These are phyloP conservation scores for Aphanomyces stellatus DNA, from an alignment of 352 stramenopile species.

Conservation along the genomic window DNA sequence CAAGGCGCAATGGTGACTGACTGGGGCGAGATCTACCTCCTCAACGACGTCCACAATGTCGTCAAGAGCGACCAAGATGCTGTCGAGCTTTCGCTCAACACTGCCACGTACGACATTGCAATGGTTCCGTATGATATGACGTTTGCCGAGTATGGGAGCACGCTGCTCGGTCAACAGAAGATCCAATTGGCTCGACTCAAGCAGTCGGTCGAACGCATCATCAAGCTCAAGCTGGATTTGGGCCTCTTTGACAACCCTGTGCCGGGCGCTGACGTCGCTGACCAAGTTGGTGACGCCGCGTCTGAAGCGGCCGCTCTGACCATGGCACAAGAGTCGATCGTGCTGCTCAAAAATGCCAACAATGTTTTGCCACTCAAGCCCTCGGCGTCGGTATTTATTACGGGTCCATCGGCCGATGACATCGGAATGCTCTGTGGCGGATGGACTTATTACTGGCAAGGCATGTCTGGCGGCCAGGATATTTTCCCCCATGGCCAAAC, in stretches of 20 bases:
- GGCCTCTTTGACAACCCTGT: background rate
- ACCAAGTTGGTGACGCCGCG: background rate
- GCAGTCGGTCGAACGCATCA: background rate
- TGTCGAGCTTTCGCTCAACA: background rate
- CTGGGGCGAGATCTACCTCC: background rate
- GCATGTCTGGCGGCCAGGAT: background rate
- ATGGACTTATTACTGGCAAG: background rate
- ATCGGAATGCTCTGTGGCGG: background rate
- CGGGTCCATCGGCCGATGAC: background rate
- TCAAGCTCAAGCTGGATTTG: background rate
- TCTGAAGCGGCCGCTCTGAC: background rate
- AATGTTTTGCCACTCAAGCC: background rate
- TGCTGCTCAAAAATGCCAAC: background rate
- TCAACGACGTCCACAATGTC: constrained; percentile 43
- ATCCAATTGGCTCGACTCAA: background rate
- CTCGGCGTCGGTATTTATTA: background rate
- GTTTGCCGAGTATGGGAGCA: background rate
- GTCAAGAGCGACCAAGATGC: background rate
- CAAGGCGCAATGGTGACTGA: background rate
- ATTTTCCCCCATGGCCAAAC: background rate
- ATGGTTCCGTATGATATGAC: constrained; percentile 24
- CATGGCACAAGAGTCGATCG: background rate
- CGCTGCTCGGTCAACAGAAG: background rate
- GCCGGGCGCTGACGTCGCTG: background rate
- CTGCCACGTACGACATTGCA: background rate